Percentiles rank a stretch among this genome's conserved stretches.
These are phyloP conservation scores for Yamadazyma dendronema DNA, from an alignment of 1,139 yeast species.

Conservation along the genomic window DNA sequence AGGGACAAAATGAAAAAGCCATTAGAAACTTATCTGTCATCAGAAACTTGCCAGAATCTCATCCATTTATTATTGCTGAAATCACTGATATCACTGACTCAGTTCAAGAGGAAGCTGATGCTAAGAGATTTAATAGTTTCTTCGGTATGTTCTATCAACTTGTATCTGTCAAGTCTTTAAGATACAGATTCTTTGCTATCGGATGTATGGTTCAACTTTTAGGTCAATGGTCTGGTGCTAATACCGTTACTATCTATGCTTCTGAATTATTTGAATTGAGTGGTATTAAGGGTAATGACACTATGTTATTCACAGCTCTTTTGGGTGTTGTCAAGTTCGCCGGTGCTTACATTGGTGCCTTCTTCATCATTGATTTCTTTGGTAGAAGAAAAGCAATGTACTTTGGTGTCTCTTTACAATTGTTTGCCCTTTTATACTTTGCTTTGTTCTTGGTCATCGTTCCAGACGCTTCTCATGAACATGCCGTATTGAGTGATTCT, in stretches of 20 bases:
- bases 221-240: constrained; percentile 66
- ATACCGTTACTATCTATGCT: constrained; percentile 60
- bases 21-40: constrained; percentile 39
- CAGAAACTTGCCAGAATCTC: constrained; percentile 49
- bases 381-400: constrained; percentile 45
- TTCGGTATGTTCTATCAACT: constrained; percentile 30
- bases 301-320: constrained; percentile 45
- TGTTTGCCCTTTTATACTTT: constrained; percentile 32
- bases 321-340: constrained; percentile 48
- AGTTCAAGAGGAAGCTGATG: constrained; percentile 37
- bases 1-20: constrained; percentile 34
- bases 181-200: constrained; percentile 45
- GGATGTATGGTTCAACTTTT: constrained; percentile 48
- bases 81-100: constrained; percentile 50
- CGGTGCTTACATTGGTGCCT: constrained; percentile 45
- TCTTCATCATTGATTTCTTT: constrained; percentile 46
- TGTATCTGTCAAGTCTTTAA: constrained; percentile 30
- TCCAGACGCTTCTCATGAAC: constrained; percentile 40
- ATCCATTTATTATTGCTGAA: constrained; percentile 52
- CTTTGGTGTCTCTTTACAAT: constrained; percentile 37
- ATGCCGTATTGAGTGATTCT: constrained; percentile 25
- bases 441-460: constrained; percentile 48
- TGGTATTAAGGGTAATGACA: constrained; percentile 39
- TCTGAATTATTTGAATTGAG: constrained; percentile 52
- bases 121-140: constrained; percentile 17